A percentile compares a stretch with the other conserved stretches of the same genome.
Evolutionary conservation across 768 basidiomycete species (phyloP).

Genomic region (Lactarius pseudohatsudake): DNA sequence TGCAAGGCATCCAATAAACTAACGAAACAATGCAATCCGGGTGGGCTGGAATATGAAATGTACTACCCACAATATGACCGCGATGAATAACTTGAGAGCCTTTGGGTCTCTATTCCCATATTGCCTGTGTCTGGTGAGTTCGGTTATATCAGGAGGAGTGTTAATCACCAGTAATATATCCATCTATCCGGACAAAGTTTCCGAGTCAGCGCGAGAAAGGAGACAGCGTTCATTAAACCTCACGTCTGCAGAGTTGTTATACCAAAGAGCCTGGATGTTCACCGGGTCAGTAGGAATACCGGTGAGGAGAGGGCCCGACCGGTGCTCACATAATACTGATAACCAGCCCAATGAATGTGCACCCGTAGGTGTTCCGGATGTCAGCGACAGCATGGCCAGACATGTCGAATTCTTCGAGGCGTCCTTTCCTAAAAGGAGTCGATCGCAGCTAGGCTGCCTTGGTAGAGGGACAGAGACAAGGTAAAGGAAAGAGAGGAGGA

Average conservation of each 20-base stretch:
- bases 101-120: background rate
- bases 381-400: background rate
- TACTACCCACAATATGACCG: background rate
- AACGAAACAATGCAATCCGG: background rate
- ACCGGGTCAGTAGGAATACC: background rate
- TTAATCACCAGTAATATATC: slow-evolving; percentile 4
- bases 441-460: background rate
- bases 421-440: background rate
- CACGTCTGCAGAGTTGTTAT: slow-evolving; percentile 8
- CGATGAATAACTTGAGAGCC: slow-evolving; percentile 3
- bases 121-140: background rate
- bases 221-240: background rate
- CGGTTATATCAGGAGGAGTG: background rate
- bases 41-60: background rate
- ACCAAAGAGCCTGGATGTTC: slow-evolving; percentile 7
- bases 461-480: background rate
- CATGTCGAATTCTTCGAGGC: background rate
- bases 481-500: background rate
- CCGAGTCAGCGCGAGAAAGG: background rate
- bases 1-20: slow-evolving; percentile 49
- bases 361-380: slow-evolving; percentile 7
- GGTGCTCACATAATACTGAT: slow-evolving; percentile 9
- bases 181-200: slow-evolving; percentile 7
- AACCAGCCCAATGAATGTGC: slow-evolving; percentile 8
- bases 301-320: background rate